A percentile compares a stretch with the other conserved stretches of the same genome.
Conservation (phyloP, 2,329 filamentous ascomycete species). For the Xylariaceae sp. region DNA sequence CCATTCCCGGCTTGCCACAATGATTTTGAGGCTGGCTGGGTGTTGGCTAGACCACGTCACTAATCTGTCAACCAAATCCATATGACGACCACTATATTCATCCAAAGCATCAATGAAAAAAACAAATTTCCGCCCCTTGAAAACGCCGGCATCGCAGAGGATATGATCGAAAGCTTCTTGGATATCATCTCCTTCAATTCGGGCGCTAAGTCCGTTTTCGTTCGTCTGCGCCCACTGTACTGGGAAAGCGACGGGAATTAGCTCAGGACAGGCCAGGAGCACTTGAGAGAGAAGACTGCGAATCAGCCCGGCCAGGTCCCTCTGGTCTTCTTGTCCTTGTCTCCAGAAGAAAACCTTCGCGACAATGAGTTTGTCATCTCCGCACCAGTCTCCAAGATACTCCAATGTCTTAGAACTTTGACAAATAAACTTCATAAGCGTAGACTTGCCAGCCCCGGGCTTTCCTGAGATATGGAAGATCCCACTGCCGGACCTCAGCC, state of each 20-base stretch:
- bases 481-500: slow-evolving; percentile 23
- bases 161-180: slow-evolving; percentile 12
- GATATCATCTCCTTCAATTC: background rate
- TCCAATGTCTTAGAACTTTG: slow-evolving; percentile 12
- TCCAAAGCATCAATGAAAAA: slow-evolving; percentile 31
- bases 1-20: slow-evolving; percentile 29
- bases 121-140: slow-evolving; percentile 11
- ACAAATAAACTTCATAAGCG: slow-evolving; percentile 37
- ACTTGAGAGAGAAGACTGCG: slow-evolving; percentile 32
- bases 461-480: slow-evolving; percentile 37
- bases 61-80: slow-evolving; percentile 19
- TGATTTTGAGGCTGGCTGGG: slow-evolving; percentile 21
- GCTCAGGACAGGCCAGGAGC: slow-evolving; percentile 18
- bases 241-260: slow-evolving; percentile 26
- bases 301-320: slow-evolving; percentile 29
- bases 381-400: slow-evolving; percentile 28
- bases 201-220: background rate
- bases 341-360: slow-evolving; percentile 36
- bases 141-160: background rate
- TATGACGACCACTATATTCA: slow-evolving; percentile 18
- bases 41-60: slow-evolving; percentile 5
- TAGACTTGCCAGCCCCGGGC: slow-evolving; percentile 39
- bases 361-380: slow-evolving; percentile 13
- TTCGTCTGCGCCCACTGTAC: background rate
- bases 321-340: slow-evolving; percentile 31